Evolutionary conservation across 2,329 filamentous ascomycete genomes (phyloP), one percentile per base, ranked within the genome.

Genomic region (Lachnellula hyalina): DNA sequence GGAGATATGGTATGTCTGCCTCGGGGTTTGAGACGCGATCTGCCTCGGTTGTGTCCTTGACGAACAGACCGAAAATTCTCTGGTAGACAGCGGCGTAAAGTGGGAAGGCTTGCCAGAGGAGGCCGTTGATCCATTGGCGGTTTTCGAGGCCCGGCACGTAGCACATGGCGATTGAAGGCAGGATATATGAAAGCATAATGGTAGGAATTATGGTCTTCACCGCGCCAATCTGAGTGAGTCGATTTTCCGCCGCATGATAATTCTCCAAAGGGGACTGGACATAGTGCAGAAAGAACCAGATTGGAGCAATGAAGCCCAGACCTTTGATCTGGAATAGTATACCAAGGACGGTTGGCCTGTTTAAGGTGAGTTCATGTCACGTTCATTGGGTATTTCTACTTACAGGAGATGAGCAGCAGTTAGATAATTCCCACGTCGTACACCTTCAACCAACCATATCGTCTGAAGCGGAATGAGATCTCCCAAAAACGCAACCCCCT

Each of bases 101-200:
- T 4, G 67, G 67, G 49, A 67, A 68, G 7, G 72, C 67, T 58
- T 80, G 77, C 75, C 78, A 80, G 38, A 66, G 58, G 12, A 62
- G 23, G 2, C 61, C 63, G 45, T 66, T 67, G 23, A 69, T 52
- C 55, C 57, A 63, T 55, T 68, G 65, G 7, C 59, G 58, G n/a
- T 49, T 63, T n/a, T 56, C 50, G 12, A 64, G 47, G 17, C 38
- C 44, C 19, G 58, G 50, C 2, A 57, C 58, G 7, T 41, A 49
- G 34, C 64, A 61, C 61, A 65, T 67, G 17, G 60, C 55, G 3
- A 67, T 46, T 0, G 61, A 55, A 0, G 69, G 67, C 15, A 66
- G 47, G n/a, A 65, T 50, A 46, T 65, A 69, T 0, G 64, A 54
- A 1, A 65, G 34, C 6, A 64, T 42, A 25, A 69, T 58, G 1